A percentile compares a stretch with the other conserved stretches of the same genome.
Conservation (phyloP, 495 filamentous ascomycete genomes). For the Lepidopterella palustris region DNA sequence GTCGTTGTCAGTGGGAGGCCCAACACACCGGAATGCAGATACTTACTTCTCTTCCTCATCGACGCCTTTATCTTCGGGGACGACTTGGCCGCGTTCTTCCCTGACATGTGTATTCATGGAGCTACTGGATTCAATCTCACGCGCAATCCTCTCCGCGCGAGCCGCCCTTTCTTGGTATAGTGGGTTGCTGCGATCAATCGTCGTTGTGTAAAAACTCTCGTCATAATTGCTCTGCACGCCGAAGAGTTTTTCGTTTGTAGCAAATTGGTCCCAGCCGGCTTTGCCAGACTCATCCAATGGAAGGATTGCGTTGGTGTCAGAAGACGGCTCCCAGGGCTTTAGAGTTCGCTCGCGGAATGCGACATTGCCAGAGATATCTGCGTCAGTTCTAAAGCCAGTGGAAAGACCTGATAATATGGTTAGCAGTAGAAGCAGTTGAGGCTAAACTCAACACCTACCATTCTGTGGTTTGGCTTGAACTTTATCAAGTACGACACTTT, state of each 20-base stretch:
- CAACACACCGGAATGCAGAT: neutral
- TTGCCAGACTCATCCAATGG: slow-evolving; percentile 56
- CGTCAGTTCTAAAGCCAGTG: slow-evolving; percentile 73
- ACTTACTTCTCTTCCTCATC: slow-evolving; percentile 89
- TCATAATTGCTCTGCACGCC: slow-evolving; percentile 83
- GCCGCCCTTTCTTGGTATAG: slow-evolving; percentile 69
- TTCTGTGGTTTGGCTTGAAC: slow-evolving; percentile 55
- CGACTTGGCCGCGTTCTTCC: slow-evolving; percentile 75
- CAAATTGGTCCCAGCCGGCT: slow-evolving; percentile 83
- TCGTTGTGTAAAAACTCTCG: slow-evolving; percentile 89
- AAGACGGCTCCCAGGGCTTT: slow-evolving; percentile 74
- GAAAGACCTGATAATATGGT: slow-evolving; percentile 37
- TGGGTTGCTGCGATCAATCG: slow-evolving; percentile 75
- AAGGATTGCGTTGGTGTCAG: slow-evolving; percentile 55
- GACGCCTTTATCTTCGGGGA: slow-evolving; percentile 54
- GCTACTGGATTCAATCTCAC: slow-evolving; percentile 73
- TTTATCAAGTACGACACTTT: slow-evolving; percentile 48
- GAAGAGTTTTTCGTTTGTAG: slow-evolving; percentile 78
- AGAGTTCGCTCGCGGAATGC: slow-evolving; percentile 65
- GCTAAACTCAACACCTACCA: slow-evolving; percentile 48
- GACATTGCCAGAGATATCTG: slow-evolving; percentile 74
- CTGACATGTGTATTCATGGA: slow-evolving; percentile 71
- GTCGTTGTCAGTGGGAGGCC: neutral
- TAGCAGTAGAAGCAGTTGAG: neutral
- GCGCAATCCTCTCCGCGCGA: slow-evolving; percentile 73